phyloP scores from a whole-genome alignment of 495 filamentous ascomycete species.

The Trypethelium eluteriae region DNA sequence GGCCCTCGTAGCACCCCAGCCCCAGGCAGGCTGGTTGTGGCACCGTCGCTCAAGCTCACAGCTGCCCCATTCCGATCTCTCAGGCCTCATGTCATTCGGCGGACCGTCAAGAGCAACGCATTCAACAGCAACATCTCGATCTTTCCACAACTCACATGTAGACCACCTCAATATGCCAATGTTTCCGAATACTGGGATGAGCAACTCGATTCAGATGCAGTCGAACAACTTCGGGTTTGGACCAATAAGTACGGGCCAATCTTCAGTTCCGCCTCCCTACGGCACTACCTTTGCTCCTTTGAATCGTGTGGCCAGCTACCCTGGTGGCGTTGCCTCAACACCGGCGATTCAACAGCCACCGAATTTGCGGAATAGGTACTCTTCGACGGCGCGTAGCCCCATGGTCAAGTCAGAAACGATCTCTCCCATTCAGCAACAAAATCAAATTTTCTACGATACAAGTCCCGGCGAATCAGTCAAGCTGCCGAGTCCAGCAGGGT shows the following conservation, averaged over 20 bases:
- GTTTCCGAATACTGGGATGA: constrained; percentile 18
- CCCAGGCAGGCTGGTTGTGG: constrained; percentile 24
- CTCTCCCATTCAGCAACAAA: constrained; percentile 31
- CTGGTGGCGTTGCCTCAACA: constrained; percentile 10
- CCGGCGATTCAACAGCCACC: constrained; percentile 8
- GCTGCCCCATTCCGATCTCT: constrained; percentile 27
- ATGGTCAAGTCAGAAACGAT: constrained; percentile 33
- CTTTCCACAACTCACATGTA: constrained; percentile 25
- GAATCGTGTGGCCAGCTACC: constrained; percentile 20
- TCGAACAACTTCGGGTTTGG: constrained; percentile 28
- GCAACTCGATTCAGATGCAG: constrained; percentile 26
- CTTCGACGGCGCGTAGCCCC: constrained; percentile 22
- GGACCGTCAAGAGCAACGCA: constrained; percentile 20
- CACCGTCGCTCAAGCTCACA: constrained; percentile 27
- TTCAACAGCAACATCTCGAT: constrained; percentile 20
- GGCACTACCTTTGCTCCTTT: constrained; percentile 18
- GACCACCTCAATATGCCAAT: constrained; percentile 28
- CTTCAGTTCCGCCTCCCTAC: constrained; percentile 26
- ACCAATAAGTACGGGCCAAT: constrained; percentile 24
- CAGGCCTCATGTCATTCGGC: constrained; percentile 24
- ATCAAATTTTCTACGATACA: constrained; percentile 26
- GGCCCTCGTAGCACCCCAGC: constrained; percentile 28
- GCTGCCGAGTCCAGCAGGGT: neutral
- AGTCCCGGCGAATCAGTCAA: constrained; percentile 12
- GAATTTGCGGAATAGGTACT: constrained; percentile 19